Percentiles rank a stretch among this genome's conserved stretches.
phyloP scores from a whole-genome alignment of 2,329 filamentous ascomycete species.

The Talaromyces sp. region DNA sequence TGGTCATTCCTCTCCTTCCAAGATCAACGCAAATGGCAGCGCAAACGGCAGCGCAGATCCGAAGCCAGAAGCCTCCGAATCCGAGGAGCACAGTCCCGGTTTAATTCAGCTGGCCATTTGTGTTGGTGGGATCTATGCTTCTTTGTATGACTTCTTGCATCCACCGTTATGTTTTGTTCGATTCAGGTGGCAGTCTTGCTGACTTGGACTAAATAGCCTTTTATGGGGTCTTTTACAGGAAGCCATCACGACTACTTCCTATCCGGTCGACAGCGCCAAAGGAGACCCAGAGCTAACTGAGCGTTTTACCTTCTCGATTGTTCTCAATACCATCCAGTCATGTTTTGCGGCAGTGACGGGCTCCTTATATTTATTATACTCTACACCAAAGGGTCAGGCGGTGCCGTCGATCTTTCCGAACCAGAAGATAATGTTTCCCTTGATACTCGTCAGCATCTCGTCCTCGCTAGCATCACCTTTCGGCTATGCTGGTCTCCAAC shows the following conservation, averaged over 20 bases:
- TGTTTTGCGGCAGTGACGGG: conserved; percentile 80
- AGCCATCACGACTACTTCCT: conserved; percentile 88
- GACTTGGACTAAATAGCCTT: conserved; percentile 55
- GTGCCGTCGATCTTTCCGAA: conserved; percentile 67
- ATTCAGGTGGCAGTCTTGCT: not conserved
- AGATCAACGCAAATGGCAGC: conserved; percentile 29
- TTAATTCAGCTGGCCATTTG: conserved; percentile 75
- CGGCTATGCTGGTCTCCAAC: conserved; percentile 84
- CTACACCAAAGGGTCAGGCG: conserved; percentile 54
- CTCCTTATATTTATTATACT: conserved; percentile 69
- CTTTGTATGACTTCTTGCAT: conserved; percentile 66
- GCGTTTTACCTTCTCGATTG: conserved; percentile 88
- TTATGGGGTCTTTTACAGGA: conserved; percentile 97
- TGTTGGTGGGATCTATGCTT: conserved; percentile 92
- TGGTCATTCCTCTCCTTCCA: conserved; percentile 4
- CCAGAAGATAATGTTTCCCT: conserved; percentile 66
- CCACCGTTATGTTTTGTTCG: conserved; percentile 5
- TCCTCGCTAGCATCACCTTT: conserved; percentile 90
- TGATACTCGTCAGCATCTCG: conserved; percentile 81
- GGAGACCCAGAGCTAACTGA: conserved; percentile 48
- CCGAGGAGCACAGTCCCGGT: conserved; percentile 46
- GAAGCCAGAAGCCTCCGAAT: not conserved
- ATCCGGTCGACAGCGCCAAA: conserved; percentile 59
- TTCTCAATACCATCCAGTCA: conserved; percentile 95
- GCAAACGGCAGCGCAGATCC: conserved; percentile 31